Evolutionary conservation across 1,284 basidiomycete genomes (phyloP), one percentile per base, ranked within the genome.

Genomic region (Marasmius sp.): DNA sequence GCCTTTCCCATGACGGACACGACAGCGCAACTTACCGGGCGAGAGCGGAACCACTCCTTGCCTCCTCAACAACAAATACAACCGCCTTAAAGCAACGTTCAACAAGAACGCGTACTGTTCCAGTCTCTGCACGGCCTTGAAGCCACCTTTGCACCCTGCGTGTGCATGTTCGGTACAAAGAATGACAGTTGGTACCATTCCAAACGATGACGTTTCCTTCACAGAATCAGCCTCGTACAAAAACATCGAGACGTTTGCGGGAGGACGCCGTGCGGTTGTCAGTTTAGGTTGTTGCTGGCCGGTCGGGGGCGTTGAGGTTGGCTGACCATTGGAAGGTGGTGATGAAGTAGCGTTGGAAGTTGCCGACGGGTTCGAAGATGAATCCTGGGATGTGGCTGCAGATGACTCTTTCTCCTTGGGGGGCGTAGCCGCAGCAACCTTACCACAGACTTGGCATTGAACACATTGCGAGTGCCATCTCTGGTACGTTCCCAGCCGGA

Each of bases 91-190:
- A 5, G 97, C 97, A 18, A 99, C 97, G 69, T 98, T 96, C 59
- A 99, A 80, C 64, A 99, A 77, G 81, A 97, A 99, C 0, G 97
- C 93, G 75, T 98, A 99, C 74, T 99, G 97, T 79, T 99, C 97
- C 67, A 99, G 79, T 64, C 97, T 84, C 58, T 96, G 95, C 16
- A 98, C 97, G 14, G 92, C 84, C 72, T 94, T 91, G 77, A 99
- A 98, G 9, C 95, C 95, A 20, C 78, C 70, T 52, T 87, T 79
- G 68, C 89, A 92, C 3, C 82, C 82, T 58, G 72, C 71, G 71
- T 85, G 86, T 45, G 83, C 89, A 78, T 92, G 94, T n/a, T 90
- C 86, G 8, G 82, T 84, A 75, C 97, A 98, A 66, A 87, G 85
- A 62, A 93, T 84, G 52, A 85, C 76, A 20, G 82, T 86, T 54